Base-by-base conservation (phyloP, 352 stramenopile species). In the Phytopythium boreale region DNA sequence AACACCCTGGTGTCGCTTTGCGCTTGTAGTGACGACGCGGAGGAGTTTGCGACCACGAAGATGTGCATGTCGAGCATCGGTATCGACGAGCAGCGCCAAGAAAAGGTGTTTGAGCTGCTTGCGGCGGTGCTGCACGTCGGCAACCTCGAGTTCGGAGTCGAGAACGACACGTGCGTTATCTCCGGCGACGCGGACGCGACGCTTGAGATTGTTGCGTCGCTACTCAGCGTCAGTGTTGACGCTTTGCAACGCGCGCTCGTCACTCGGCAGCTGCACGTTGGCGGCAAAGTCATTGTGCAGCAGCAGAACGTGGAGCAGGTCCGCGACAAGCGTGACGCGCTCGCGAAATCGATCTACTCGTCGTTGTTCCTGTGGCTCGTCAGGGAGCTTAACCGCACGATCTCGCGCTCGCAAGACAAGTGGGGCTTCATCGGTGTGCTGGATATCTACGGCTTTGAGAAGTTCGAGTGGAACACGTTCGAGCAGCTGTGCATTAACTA, bases 371-470 rank as follows among this genome's bases (percentile, higher is more conserved):
- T 96, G 53, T 96, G 88, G 83, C 79, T 98, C 20, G 93, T 98
- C 12, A 83, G 79, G 4, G 88, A 96, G 63, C 68, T 98, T 19
- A 98, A 98, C 70, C 75, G 83, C 22, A 96, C 88, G 46, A 97
- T 98, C 61, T 95, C 87, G 20, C 77, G 80, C 34, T 77, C 74
- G 29, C 70, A 88, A 36, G 79, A 92, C 59, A 93, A 92, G 66
- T 96, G 86, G 87, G 87, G 86, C 1, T 97, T 98, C 57, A 98
- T 98, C 64, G 93, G 94, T 69, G 90, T 99, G 26, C 69, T 99
- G 24, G 97, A 99, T 84, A 98, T 99, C 67, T 99, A 98, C 72
- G 96, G 97, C 15, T 99, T 99, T 74, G 97, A 99, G 70, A 96
- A 92, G 53, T 99, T 99, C 63, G 83, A 98, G 55, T 96, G 87